Evolutionary conservation across 208 protist species (phyloP).

Genomic region (Histomonas meleagridis): DNA sequence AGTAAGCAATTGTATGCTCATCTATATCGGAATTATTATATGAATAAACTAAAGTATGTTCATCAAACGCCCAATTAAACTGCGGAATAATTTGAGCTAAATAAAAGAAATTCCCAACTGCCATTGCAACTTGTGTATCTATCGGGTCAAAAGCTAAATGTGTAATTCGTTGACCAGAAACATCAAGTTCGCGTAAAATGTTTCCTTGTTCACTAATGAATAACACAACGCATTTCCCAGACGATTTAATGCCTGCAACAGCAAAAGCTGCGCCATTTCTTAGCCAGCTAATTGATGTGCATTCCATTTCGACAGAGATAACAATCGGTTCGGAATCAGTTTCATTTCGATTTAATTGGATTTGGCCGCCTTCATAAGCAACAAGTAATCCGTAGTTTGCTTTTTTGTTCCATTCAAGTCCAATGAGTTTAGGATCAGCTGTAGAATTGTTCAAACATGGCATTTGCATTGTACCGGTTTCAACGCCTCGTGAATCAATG

Average conservation of each 20-base stretch:
- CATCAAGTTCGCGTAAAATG: neutral
- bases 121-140: neutral
- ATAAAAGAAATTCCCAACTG: neutral
- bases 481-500: neutral
- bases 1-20: neutral
- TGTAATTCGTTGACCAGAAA: neutral
- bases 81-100: neutral
- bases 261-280: neutral
- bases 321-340: neutral
- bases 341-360: slow-evolving; percentile 9
- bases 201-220: neutral
- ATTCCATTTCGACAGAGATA: neutral
- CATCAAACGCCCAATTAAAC: neutral
- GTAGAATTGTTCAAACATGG: neutral
- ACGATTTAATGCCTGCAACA: neutral
- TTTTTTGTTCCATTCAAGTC: neutral
- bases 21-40: neutral
- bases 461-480: neutral
- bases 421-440: neutral
- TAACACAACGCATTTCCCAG: neutral
- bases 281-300: neutral
- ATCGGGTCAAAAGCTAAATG: neutral
- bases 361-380: neutral
- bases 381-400: neutral
- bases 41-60: neutral